phyloP scores from a whole-genome alignment of 768 basidiomycete species.

The Trametes maxima region DNA sequence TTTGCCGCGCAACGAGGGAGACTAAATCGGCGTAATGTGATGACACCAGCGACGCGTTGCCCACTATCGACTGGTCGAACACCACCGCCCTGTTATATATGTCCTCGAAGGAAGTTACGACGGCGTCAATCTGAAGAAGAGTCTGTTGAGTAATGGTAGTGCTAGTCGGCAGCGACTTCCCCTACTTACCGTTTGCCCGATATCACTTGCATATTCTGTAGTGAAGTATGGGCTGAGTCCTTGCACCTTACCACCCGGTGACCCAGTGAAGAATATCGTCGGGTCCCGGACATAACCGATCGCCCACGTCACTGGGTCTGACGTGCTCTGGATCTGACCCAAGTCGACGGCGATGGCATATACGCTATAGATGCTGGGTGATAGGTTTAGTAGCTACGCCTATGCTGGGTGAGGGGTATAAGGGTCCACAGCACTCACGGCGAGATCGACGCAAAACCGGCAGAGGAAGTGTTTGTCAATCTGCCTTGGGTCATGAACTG shows the following conservation, averaged over 20 bases:
- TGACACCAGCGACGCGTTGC: conserved; percentile 26
- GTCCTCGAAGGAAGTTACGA: conserved; percentile 24
- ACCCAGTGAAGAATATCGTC: conserved; percentile 27
- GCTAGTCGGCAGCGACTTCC: not conserved
- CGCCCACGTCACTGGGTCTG: conserved; percentile 29
- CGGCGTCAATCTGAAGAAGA: conserved; percentile 21
- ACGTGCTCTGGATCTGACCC: conserved; percentile 25
- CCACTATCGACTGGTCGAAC: conserved; percentile 28
- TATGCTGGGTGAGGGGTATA: not conserved
- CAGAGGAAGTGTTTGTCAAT: conserved; percentile 13
- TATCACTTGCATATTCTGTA: not conserved
- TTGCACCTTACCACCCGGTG: conserved; percentile 10
- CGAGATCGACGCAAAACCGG: conserved; percentile 18
- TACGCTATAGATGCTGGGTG: conserved; percentile 17
- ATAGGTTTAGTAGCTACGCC: not conserved
- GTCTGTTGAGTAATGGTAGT: no score
- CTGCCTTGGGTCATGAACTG: conserved; percentile 23
- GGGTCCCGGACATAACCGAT: conserved; percentile 33
- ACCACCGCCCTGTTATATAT: conserved; percentile 17
- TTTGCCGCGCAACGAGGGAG: conserved; percentile 30
- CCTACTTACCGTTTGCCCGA: not conserved
- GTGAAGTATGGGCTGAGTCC: conserved; percentile 25
- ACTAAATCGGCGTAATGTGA: conserved; percentile 29
- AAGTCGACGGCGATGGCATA: conserved; percentile 33
- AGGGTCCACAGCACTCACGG: not conserved